Percentiles rank a stretch among this genome's conserved stretches.
Evolutionary conservation across 2,329 filamentous ascomycete species (phyloP).

Genomic region (Cladophialophora chaetospira): DNA sequence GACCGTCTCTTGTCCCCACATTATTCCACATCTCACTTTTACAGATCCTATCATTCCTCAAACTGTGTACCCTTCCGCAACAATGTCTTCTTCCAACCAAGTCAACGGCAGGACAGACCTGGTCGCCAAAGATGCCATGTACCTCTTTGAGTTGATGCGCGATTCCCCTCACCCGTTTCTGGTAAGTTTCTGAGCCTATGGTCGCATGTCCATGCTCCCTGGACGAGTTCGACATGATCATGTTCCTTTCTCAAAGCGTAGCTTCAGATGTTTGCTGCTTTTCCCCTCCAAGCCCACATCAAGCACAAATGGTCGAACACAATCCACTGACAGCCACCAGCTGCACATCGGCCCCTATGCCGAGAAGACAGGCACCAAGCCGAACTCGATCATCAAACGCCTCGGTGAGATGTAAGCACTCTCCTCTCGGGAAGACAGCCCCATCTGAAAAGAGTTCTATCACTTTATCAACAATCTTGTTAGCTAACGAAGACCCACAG

Average conservation of each 20-base stretch:
- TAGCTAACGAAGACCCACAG: too few relatives aligned
- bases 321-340: slow-evolving; percentile 8
- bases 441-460: too few relatives aligned
- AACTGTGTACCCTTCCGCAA: neutral
- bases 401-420: slow-evolving; percentile 23
- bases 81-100: slow-evolving; percentile 10
- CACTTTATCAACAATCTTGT: too few relatives aligned
- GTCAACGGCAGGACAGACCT: neutral
- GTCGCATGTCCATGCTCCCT: neutral
- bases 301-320: too few relatives aligned
- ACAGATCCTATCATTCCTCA: neutral
- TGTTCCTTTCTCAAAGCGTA: too few relatives aligned
- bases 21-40: neutral
- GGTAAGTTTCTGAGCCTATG: slow-evolving; percentile 1
- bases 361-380: slow-evolving; percentile 18
- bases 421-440: too few relatives aligned
- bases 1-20: neutral
- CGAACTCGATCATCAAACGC: slow-evolving; percentile 21
- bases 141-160: slow-evolving; percentile 18
- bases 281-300: too few relatives aligned
- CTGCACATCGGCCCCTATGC: slow-evolving; percentile 18
- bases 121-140: slow-evolving; percentile 17
- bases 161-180: slow-evolving; percentile 13
- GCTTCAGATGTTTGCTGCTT: too few relatives aligned
- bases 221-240: too few relatives aligned